Conservation (phyloP, 2,329 filamentous ascomycete species). For the Karstenula rhodostoma region DNA sequence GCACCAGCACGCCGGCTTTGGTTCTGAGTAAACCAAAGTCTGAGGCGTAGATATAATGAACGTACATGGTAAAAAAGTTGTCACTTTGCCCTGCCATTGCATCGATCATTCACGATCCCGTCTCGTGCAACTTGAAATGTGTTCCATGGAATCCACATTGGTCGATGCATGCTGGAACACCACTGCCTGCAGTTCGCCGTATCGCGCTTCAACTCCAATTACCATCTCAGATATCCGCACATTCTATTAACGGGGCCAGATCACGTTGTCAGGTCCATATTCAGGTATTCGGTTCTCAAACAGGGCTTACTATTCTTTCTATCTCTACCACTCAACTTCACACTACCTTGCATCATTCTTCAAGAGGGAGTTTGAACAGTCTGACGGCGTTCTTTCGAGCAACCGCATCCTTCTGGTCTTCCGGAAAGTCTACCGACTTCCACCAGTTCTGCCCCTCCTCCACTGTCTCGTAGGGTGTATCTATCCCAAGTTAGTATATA, state of each 20-base stretch:
- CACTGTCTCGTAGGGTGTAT: constrained; percentile 38
- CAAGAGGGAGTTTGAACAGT: constrained; percentile 38
- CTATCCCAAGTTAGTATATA: constrained; percentile 18
- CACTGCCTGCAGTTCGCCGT: too few species aligned
- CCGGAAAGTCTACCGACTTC: constrained; percentile 35
- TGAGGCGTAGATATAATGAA: constrained; percentile 23
- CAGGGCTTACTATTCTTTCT: background rate
- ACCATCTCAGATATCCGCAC: too few species aligned
- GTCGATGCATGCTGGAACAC: too few species aligned
- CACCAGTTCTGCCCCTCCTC: constrained; percentile 42
- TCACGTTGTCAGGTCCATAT: too few species aligned
- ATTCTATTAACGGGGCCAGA: too few species aligned
- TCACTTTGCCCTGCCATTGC: background rate
- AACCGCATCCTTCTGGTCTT: constrained; percentile 37
- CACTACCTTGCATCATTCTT: constrained; percentile 16
- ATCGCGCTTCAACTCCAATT: too few species aligned
- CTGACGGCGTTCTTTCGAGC: constrained; percentile 36
- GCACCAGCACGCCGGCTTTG: constrained; percentile 53
- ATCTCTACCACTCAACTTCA: background rate
- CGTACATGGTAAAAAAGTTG: background rate
- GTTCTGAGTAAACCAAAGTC: constrained; percentile 47
- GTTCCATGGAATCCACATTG: too few species aligned
- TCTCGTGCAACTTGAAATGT: too few species aligned
- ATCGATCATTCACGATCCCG: too few species aligned
- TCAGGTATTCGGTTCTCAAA: too few species aligned